phyloP scores from a whole-genome alignment of 768 basidiomycete species.

The Hypholoma sublateritium region DNA sequence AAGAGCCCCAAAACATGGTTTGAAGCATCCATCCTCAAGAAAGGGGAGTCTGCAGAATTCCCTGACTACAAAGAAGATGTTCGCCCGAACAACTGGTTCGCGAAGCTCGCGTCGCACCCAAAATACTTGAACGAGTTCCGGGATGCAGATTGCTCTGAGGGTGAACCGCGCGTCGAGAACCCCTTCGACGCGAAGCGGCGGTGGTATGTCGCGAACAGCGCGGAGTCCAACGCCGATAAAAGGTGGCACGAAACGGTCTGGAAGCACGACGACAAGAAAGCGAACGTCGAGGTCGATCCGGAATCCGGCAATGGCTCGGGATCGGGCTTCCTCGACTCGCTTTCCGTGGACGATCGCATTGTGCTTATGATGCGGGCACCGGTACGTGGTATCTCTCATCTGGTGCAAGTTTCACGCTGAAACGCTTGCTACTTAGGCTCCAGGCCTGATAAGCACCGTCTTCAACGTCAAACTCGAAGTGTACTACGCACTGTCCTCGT shows the following conservation, averaged over 20 bases:
- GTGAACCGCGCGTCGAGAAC: conserved; percentile 7
- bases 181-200: conserved; percentile 17
- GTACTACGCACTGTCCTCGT: conserved; percentile 20
- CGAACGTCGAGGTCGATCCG: not conserved
- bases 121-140: conserved; percentile 18
- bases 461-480: conserved; percentile 27
- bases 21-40: conserved; percentile 22
- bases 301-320: conserved; percentile 7
- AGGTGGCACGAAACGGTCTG: conserved; percentile 18
- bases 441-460: conserved; percentile 22
- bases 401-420: not conserved
- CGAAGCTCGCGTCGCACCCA: conserved; percentile 16
- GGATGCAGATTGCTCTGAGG: conserved; percentile 6
- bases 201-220: conserved; percentile 19
- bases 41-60: conserved; percentile 3
- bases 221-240: conserved; percentile 2
- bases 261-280: conserved; percentile 7
- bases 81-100: conserved; percentile 22
- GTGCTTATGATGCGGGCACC: conserved; percentile 22
- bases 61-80: conserved; percentile 9
- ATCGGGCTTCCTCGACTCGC: conserved; percentile 14
- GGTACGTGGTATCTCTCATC: conserved; percentile 9
- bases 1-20: conserved; percentile 22
- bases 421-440: conserved; percentile 12
- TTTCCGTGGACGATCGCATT: conserved; percentile 23